These are phyloP conservation scores for Ilyonectria sp. DNA, from an alignment of 2,329 filamentous ascomycete genomes.

Conservation along the genomic window DNA sequence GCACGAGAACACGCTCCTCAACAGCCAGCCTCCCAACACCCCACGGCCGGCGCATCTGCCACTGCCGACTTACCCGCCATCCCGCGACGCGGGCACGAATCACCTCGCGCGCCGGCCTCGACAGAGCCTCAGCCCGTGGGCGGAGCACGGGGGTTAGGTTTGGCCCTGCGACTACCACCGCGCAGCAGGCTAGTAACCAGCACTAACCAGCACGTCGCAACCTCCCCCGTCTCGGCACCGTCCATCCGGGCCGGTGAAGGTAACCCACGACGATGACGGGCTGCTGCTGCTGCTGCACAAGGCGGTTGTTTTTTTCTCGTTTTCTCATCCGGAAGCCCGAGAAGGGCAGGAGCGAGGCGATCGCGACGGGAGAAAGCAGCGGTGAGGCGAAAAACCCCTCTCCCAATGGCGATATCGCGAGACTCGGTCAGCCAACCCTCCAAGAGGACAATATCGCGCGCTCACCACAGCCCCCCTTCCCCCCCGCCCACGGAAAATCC, in stretches of 20 bases:
- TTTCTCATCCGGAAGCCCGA: neutral
- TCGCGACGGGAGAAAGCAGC: neutral
- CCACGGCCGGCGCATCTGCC: neutral
- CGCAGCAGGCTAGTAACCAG: neutral
- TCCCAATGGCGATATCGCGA: neutral
- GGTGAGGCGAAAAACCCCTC: neutral
- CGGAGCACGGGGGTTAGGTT: neutral
- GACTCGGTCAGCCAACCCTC: neutral
- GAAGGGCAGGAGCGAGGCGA: neutral
- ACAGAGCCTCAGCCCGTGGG: neutral
- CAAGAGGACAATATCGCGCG: neutral
- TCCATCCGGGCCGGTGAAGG: conserved; percentile 28
- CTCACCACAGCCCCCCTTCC: neutral
- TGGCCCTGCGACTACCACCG: neutral
- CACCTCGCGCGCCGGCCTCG: neutral
- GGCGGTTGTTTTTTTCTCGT: neutral
- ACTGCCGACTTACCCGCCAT: neutral
- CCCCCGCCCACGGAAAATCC: neutral
- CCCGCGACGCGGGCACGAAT: conserved; percentile 41
- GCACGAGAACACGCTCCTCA: neutral
- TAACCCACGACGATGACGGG: neutral
- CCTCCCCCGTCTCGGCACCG: conserved; percentile 33
- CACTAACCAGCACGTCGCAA: neutral
- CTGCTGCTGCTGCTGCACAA: too few relatives aligned
- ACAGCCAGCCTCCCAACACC: neutral